These are phyloP conservation scores for Mycosphaerelloides madeirae DNA, from an alignment of 2,329 filamentous ascomycete species.

Conservation along the genomic window DNA sequence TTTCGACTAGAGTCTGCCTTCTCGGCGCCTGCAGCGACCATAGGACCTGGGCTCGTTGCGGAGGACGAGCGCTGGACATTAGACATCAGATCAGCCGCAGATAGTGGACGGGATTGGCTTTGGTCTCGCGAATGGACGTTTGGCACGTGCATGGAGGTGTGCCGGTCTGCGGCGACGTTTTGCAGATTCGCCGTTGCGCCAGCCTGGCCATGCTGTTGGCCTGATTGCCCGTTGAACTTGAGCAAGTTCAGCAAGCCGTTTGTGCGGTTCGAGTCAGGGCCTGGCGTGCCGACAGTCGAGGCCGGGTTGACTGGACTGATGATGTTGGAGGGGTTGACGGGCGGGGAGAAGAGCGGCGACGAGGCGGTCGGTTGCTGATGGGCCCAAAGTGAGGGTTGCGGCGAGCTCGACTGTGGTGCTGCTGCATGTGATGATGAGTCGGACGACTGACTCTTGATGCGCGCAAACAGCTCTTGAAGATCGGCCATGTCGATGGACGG, in stretches of 20 bases:
- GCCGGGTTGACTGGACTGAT: constrained; percentile 53
- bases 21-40: constrained; percentile 26
- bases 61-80: constrained; percentile 50
- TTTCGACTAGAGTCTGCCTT: constrained; percentile 27
- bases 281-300: constrained; percentile 36
- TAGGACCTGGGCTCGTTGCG: constrained; percentile 25
- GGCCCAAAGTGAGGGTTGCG: constrained; percentile 20
- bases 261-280: constrained; percentile 33
- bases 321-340: constrained; percentile 53
- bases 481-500: constrained; percentile 34
- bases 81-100: constrained; percentile 55
- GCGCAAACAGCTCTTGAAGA: constrained; percentile 42
- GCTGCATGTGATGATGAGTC: constrained; percentile 8
- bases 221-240: constrained; percentile 54
- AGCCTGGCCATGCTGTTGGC: constrained; percentile 19
- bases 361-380: constrained; percentile 47
- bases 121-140: constrained; percentile 13
- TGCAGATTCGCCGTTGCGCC: constrained; percentile 37
- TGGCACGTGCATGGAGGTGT: constrained; percentile 17
- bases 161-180: constrained; percentile 24
- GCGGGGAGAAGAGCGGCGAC: constrained; percentile 55
- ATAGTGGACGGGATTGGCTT: constrained; percentile 35
- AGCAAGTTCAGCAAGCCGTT: constrained; percentile 59
- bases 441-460: constrained; percentile 33
- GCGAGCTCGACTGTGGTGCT: constrained; percentile 6